Conservation (phyloP, 148 eudicot genomes). For the Amaranthus cruentus region DNA sequence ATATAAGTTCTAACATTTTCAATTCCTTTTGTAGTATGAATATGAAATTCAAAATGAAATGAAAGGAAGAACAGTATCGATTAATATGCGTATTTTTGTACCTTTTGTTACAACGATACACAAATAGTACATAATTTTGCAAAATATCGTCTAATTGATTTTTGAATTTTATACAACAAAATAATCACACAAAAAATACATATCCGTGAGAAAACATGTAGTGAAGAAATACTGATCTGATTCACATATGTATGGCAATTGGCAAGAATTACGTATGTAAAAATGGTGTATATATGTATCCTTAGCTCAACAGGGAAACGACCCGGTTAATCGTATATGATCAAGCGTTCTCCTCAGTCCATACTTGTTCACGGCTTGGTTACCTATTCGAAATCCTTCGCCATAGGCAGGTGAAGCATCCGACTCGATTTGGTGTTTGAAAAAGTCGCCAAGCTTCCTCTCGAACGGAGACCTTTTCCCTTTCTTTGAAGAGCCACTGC, state of each 20-base stretch:
- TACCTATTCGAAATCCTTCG: constrained; percentile 86
- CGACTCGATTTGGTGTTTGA: constrained; percentile 84
- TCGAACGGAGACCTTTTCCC: constrained; percentile 83
- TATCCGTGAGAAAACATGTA: too few species aligned
- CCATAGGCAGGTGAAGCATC: constrained; percentile 88
- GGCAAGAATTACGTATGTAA: constrained; percentile 12
- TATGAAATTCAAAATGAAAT: too few species aligned
- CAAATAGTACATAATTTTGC: too few species aligned
- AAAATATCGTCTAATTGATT: too few species aligned
- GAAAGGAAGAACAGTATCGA: too few species aligned
- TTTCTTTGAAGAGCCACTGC: constrained; percentile 66
- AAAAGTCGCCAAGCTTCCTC: constrained; percentile 86
- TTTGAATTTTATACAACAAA: too few species aligned
- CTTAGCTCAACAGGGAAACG: constrained; percentile 46
- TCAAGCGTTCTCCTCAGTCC: constrained; percentile 83
- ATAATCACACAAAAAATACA: too few species aligned
- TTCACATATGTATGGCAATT: constrained; percentile 19
- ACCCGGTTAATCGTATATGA: constrained; percentile 73
- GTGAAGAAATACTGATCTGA: not conserved
- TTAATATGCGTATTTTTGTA: too few species aligned
- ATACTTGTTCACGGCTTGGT: constrained; percentile 71
- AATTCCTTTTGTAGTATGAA: too few species aligned
- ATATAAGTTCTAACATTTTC: too few species aligned
- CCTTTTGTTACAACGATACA: too few species aligned
- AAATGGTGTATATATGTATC: not conserved